Conservation (phyloP, 768 basidiomycete species). For the Termitomyces sp. region DNA sequence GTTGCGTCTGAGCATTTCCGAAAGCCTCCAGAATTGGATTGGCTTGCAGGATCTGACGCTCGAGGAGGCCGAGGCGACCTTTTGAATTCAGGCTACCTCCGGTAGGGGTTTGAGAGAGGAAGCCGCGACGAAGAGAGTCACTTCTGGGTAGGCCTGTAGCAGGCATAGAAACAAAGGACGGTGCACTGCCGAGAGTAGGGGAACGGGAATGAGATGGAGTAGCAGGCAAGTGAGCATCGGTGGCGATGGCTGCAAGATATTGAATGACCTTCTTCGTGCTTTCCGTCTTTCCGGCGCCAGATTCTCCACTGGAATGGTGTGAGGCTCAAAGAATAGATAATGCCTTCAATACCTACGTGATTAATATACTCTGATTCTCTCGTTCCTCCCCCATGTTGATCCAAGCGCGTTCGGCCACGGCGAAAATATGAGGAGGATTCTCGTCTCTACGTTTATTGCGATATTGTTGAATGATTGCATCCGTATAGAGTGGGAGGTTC, state of each 20-base stretch:
- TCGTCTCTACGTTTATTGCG: constrained; percentile 85
- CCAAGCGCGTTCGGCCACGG: constrained; percentile 97
- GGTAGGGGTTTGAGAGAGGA: constrained; percentile 39
- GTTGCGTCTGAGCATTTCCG: constrained; percentile 96
- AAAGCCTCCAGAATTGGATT: constrained; percentile 98
- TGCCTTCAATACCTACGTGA: constrained; percentile 64
- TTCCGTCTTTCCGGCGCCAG: constrained; percentile 98
- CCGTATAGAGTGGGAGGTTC: constrained; percentile 84
- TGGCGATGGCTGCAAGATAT: constrained; percentile 95
- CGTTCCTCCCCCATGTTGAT: constrained; percentile 96
- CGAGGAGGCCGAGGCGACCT: constrained; percentile 80
- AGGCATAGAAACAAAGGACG: constrained; percentile 52
- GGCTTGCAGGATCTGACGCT: constrained; percentile 94
- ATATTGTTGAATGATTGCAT: constrained; percentile 85
- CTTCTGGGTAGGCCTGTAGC: constrained; percentile 66
- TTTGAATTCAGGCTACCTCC: constrained; percentile 52
- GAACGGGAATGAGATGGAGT: constrained; percentile 62
- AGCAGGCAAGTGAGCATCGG: constrained; percentile 59
- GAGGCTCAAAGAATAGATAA: constrained; percentile 3
- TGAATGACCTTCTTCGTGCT: constrained; percentile 99
- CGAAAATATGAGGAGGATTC: constrained; percentile 95
- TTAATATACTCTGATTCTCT: constrained; percentile 96
- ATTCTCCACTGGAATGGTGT: constrained; percentile 71
- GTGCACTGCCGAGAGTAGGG: constrained; percentile 47
- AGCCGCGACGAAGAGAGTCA: constrained; percentile 54